phyloP scores from a whole-genome alignment of 345 rosid genomes.

The Punica granatum region DNA sequence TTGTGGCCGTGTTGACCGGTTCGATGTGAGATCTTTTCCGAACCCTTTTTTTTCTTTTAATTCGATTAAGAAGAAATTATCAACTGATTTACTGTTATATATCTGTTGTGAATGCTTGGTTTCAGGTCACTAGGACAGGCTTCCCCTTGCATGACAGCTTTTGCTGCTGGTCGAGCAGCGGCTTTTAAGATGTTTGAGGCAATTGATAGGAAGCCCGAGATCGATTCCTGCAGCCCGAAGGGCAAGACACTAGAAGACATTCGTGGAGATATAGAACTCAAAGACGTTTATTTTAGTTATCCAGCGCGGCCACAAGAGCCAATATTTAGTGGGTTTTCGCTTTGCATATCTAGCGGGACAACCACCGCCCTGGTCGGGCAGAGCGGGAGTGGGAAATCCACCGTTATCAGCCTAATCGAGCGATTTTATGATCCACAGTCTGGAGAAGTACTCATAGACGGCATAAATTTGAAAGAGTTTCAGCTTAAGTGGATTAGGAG shows the following conservation, averaged over 20 bases:
- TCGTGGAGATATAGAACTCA: slow-evolving; percentile 57
- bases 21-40: slow-evolving; percentile 27
- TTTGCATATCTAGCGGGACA: slow-evolving; percentile 49
- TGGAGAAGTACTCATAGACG: slow-evolving; percentile 61
- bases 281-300: slow-evolving; percentile 56
- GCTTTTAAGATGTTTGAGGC: slow-evolving; percentile 81
- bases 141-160: slow-evolving; percentile 63
- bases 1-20: slow-evolving; percentile 29
- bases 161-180: slow-evolving; percentile 75
- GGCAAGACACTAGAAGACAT: slow-evolving; percentile 56
- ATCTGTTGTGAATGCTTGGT: not conserved
- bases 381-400: slow-evolving; percentile 91
- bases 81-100: not conserved
- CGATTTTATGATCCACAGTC: slow-evolving; percentile 77
- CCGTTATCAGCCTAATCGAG: slow-evolving; percentile 64
- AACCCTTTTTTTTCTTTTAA: not conserved
- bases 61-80: not conserved
- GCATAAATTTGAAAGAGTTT: slow-evolving; percentile 53
- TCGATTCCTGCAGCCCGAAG: slow-evolving; percentile 47
- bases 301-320: slow-evolving; percentile 75
- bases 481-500: slow-evolving; percentile 70
- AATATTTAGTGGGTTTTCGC: slow-evolving; percentile 62
- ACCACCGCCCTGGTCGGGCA: slow-evolving; percentile 81
- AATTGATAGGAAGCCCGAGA: slow-evolving; percentile 53
- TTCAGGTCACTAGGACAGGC: slow-evolving; percentile 85